These are phyloP conservation scores for Yamadazyma endophytica DNA, from an alignment of 805 yeast species.

Conservation along the genomic window DNA sequence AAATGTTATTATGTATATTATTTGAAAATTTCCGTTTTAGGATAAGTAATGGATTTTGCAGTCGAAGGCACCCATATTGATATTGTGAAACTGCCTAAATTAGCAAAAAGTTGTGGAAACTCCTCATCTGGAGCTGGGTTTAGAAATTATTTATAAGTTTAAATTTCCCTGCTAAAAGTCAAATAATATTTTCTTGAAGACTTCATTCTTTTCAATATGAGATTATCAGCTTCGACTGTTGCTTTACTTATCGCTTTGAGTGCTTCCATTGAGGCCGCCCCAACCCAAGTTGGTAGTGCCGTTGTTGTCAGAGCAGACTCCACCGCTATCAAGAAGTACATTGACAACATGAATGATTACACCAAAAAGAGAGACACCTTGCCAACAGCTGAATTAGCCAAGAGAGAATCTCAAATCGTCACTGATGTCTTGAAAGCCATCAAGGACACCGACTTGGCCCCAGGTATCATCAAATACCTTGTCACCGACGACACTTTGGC, in stretches of 20 bases:
- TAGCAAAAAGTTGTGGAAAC: too few relatives aligned
- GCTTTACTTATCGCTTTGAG: conserved; percentile 23
- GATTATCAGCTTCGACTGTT: conserved; percentile 25
- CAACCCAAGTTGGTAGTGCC: conserved; percentile 17
- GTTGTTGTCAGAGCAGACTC: conserved; percentile 17
- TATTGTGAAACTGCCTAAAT: too few relatives aligned
- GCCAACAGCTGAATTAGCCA: conserved; percentile 19
- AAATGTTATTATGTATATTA: too few relatives aligned
- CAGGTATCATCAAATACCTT: conserved; percentile 28
- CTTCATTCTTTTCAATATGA: conserved; percentile 19
- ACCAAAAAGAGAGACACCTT: conserved; percentile 25
- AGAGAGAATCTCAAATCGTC: conserved; percentile 38
- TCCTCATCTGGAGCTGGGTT: too few relatives aligned
- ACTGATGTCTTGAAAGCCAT: conserved; percentile 37
- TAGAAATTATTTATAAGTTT: too few relatives aligned
- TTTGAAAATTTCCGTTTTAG: too few relatives aligned
- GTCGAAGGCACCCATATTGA: too few relatives aligned
- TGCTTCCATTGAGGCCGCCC: conserved; percentile 30
- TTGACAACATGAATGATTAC: conserved; percentile 24
- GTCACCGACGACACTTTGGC: conserved; percentile 28
- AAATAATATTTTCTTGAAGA: background rate
- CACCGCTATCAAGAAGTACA: conserved; percentile 20
- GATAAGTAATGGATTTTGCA: too few relatives aligned
- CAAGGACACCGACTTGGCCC: conserved; percentile 33
- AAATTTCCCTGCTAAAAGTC: background rate